Percentiles rank a stretch among this genome's conserved stretches.
These are phyloP conservation scores for Aureobasidium sp. DNA, from an alignment of 2,329 filamentous ascomycete genomes.

Conservation along the genomic window DNA sequence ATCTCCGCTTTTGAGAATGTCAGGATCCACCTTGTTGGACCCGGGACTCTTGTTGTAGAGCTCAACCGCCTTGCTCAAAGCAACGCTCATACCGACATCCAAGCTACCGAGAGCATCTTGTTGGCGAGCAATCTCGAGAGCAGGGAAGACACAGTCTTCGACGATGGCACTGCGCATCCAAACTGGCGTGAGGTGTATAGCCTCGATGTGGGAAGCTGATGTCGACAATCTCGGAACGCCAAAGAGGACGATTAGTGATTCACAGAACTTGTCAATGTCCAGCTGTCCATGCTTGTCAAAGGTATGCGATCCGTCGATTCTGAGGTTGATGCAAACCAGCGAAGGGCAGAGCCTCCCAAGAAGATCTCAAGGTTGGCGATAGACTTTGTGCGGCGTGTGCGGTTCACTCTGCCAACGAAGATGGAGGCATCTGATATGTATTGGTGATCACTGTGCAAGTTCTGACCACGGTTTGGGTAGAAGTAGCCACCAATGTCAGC, in stretches of 20 bases:
- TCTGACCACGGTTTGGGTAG: neutral
- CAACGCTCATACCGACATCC: neutral
- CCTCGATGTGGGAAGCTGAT: neutral
- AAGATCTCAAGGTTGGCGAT: neutral
- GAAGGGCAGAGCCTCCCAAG: neutral
- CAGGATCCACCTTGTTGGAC: neutral
- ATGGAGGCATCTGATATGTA: neutral
- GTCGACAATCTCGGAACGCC: neutral
- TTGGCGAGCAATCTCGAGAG: neutral
- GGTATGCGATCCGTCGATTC: neutral
- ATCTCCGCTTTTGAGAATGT: neutral
- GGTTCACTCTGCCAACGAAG: constrained; percentile 3
- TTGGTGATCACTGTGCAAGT: neutral
- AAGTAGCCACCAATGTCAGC: constrained; percentile 4
- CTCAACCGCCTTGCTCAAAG: neutral
- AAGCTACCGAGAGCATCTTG: too few relatives aligned
- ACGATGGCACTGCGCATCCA: neutral
- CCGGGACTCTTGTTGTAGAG: neutral
- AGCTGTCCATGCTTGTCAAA: neutral
- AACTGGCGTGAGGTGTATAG: neutral
- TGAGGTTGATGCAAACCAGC: neutral
- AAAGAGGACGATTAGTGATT: neutral
- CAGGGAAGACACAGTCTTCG: constrained; percentile 3
- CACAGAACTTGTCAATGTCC: neutral
- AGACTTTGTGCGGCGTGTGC: neutral